Evolutionary conservation across 441 rosid species (phyloP).

Genomic region (Brassica balearica): DNA sequence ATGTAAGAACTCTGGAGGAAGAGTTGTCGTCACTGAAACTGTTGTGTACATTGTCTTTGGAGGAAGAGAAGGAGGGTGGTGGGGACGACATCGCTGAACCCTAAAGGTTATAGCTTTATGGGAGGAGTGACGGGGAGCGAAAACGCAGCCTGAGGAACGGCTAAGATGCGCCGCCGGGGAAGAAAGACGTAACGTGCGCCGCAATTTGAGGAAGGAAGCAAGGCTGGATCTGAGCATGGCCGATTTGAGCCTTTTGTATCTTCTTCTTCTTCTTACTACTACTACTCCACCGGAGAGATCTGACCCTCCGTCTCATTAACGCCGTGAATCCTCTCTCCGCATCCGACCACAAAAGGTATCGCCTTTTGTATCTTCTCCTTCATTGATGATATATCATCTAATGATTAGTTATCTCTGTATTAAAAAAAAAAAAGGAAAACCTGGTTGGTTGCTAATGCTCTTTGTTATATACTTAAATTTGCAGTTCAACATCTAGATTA

Average conservation of each 20-base stretch:
- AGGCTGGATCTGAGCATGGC: too few relatives aligned
- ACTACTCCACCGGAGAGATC: conserved; percentile 37
- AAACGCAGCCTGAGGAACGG: conserved; percentile 6
- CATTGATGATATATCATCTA: background rate
- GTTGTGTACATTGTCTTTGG: conserved; percentile 38
- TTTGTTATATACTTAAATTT: conserved; percentile 33
- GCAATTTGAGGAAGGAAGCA: conserved; percentile 9
- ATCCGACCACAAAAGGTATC: conserved; percentile 77
- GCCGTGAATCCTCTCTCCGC: conserved; percentile 49
- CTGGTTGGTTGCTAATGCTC: conserved; percentile 21
- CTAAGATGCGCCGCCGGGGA: conserved; percentile 45
- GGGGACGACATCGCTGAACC: conserved; percentile 26
- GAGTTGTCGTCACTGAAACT: conserved; percentile 21
- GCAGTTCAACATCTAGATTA: conserved; percentile 96
- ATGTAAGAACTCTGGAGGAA: conserved; percentile 64
- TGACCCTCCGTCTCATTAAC: conserved; percentile 24
- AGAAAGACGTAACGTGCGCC: conserved; percentile 52
- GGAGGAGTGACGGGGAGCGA: conserved; percentile 16
- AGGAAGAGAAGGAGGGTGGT: conserved; percentile 40
- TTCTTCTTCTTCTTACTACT: background rate
- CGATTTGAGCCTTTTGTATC: too few relatives aligned
- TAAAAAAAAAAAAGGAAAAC: background rate
- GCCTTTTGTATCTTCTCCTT: background rate
- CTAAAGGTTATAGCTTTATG: conserved; percentile 37
- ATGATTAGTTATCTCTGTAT: background rate